Evolutionary conservation across 2,329 filamentous ascomycete genomes (phyloP).

Genomic region (Calonectria ilicicola): DNA sequence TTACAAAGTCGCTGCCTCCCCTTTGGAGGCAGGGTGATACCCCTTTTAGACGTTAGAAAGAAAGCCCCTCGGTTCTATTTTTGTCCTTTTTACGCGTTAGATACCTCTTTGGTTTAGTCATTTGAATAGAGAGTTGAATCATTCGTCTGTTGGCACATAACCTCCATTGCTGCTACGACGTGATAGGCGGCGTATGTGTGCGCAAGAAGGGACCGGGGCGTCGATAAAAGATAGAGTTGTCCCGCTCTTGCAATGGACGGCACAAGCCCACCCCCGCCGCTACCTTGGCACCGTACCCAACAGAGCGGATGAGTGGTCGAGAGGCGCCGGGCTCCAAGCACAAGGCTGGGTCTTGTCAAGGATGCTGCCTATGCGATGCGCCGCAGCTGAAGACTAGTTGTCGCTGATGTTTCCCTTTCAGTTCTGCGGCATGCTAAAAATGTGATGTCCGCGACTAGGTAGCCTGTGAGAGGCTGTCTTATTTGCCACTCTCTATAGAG

Average conservation of each 20-base stretch:
- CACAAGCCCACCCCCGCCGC: neutral
- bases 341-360: constrained; percentile 16
- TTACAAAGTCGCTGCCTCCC: constrained; percentile 25
- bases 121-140: constrained; percentile 17
- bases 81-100: constrained; percentile 15
- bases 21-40: constrained; percentile 34
- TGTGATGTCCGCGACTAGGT: neutral
- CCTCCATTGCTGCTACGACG: neutral
- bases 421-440: constrained; percentile 12
- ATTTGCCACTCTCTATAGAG: neutral
- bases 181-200: neutral
- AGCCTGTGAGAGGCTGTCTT: neutral
- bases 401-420: neutral
- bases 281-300: constrained; percentile 13
- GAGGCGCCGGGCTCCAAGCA: neutral
- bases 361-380: constrained; percentile 9
- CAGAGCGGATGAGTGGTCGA: constrained; percentile 7
- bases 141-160: neutral
- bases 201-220: neutral
- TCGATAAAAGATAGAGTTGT: constrained; percentile 16
- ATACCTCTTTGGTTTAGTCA: constrained; percentile 20
- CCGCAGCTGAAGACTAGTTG: constrained; percentile 8
- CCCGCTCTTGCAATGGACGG: neutral
- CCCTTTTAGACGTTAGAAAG: constrained; percentile 35
- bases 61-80: constrained; percentile 25